Conservation (phyloP, 305 asterid species). For the Solanum hybrid region DNA sequence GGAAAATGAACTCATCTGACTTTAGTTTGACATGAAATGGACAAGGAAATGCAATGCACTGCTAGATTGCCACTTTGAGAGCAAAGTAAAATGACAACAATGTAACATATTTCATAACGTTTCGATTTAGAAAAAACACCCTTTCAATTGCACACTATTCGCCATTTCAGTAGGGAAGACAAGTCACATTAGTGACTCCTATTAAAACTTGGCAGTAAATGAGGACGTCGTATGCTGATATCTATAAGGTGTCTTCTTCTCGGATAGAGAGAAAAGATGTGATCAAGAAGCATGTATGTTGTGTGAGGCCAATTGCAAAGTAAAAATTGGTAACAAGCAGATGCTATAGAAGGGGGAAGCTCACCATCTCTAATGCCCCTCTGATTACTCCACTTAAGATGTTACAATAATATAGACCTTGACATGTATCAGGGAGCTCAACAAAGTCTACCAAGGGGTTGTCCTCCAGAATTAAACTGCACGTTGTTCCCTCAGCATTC, state of each 20-base stretch:
- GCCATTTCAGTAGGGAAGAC: no score
- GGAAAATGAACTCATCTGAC: not conserved
- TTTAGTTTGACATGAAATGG: not conserved
- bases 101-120: not conserved
- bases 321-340: not conserved
- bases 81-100: not conserved
- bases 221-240: not conserved
- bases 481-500: conserved; percentile 90
- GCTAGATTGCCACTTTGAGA: not conserved
- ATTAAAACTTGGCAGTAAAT: not conserved
- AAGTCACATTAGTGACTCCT: not conserved
- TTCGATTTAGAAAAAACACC: not conserved
- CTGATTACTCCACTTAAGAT: conserved; percentile 65
- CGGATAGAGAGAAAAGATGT: not conserved
- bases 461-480: conserved; percentile 89
- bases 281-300: not conserved
- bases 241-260: not conserved
- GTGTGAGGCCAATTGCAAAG: not conserved
- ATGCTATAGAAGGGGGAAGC: conserved; percentile 11
- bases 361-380: conserved; percentile 54
- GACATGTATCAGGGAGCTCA: conserved; percentile 96
- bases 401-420: conserved; percentile 90
- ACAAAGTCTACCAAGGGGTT: conserved; percentile 95
- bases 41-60: not conserved
- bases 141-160: not conserved